Conservation (phyloP, 768 basidiomycete genomes). For the Suillus brevipes region DNA sequence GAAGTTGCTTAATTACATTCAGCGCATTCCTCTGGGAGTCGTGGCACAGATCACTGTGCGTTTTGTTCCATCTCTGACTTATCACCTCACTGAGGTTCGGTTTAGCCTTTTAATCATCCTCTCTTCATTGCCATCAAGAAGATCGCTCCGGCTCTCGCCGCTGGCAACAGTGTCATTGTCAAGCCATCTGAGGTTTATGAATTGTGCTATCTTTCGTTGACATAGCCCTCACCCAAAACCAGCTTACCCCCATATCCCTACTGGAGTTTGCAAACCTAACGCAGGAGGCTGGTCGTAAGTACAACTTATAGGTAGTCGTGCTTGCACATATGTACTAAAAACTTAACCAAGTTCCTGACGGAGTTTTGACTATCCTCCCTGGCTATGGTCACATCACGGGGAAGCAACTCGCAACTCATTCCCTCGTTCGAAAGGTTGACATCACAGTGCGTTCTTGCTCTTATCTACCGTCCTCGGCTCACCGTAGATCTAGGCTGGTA, state of each 20-base stretch:
- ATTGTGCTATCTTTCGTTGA: not conserved
- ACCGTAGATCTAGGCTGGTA: slow-evolving; percentile 59
- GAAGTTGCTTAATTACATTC: slow-evolving; percentile 74
- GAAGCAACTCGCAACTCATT: slow-evolving; percentile 62
- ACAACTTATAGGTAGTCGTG: not conserved
- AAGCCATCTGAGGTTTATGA: slow-evolving; percentile 72
- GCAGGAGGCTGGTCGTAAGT: slow-evolving; percentile 62
- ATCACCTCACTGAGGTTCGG: slow-evolving; percentile 1
- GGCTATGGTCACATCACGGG: slow-evolving; percentile 70
- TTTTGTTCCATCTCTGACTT: not conserved
- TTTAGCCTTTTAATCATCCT: slow-evolving; percentile 85
- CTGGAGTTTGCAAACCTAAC: slow-evolving; percentile 74
- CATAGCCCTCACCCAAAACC: slow-evolving; percentile 5
- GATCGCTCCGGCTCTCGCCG: slow-evolving; percentile 81
- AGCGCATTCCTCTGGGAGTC: slow-evolving; percentile 81
- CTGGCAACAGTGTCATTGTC: slow-evolving; percentile 80
- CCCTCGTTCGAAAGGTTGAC: slow-evolving; percentile 76
- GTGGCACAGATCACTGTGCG: slow-evolving; percentile 82
- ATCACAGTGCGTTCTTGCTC: slow-evolving; percentile 58
- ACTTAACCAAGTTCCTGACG: slow-evolving; percentile 62
- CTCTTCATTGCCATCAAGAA: slow-evolving; percentile 89
- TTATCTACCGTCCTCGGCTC: not conserved
- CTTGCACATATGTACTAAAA: slow-evolving; percentile 2
- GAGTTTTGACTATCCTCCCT: slow-evolving; percentile 72
- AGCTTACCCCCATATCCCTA: slow-evolving; percentile 79